A percentile compares a stretch with the other conserved stretches of the same genome.
phyloP scores from a whole-genome alignment of 306 rosid genomes.

The Gleditsia sinensis region DNA sequence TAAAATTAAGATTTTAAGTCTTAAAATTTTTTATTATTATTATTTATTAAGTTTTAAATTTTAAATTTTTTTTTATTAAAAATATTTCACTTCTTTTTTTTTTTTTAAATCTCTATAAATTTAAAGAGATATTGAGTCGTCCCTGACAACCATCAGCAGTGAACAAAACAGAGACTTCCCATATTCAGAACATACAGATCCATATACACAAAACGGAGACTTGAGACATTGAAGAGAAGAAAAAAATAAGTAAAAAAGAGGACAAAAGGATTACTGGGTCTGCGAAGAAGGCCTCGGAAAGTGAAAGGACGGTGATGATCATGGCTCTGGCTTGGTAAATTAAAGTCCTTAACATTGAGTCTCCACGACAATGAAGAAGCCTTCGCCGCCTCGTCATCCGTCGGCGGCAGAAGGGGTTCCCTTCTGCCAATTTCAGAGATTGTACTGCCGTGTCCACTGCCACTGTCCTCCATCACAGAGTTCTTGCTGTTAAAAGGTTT shows the following conservation, averaged over 20 bases:
- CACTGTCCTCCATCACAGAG: conserved; percentile 23
- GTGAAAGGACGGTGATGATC: not conserved
- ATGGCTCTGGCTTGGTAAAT: conserved; percentile 12
- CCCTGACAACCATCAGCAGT: not conserved
- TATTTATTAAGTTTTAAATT: no score
- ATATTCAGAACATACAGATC: not conserved
- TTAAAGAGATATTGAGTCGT: not conserved
- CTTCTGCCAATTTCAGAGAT: not conserved
- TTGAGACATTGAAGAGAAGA: not conserved
- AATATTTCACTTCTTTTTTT: no score
- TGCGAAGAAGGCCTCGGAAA: conserved; percentile 27
- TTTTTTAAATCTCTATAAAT: no score
- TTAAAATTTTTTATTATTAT: no score
- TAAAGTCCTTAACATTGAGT: conserved; percentile 43
- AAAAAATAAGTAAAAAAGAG: not conserved
- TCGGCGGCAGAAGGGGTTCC: conserved; percentile 31
- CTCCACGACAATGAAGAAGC: conserved; percentile 32
- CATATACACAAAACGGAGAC: not conserved
- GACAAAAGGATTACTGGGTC: conserved; percentile 29
- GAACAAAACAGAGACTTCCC: not conserved
- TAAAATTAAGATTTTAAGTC: no score
- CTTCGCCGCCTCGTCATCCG: not conserved
- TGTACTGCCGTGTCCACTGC: not conserved
- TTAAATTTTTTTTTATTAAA: no score
- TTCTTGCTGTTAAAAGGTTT: not conserved